A percentile compares a stretch with the other conserved stretches of the same genome.
These are phyloP conservation scores for Globisporangium iwayamae DNA, from an alignment of 352 stramenopile genomes.

Conservation along the genomic window DNA sequence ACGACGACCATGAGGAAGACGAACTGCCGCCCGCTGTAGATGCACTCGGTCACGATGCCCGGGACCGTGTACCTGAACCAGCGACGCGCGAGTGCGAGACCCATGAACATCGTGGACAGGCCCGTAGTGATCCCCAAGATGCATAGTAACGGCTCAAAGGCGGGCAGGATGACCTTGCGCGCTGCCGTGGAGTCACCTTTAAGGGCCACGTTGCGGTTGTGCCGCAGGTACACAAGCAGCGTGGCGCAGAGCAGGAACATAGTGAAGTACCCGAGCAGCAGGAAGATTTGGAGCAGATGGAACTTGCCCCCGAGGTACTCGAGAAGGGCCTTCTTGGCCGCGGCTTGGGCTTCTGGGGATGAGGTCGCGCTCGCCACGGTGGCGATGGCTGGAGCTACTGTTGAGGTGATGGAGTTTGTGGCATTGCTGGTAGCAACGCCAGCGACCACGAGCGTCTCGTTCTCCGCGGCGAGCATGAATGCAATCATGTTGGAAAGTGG, in stretches of 20 bases:
- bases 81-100: neutral
- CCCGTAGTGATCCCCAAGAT: slow-evolving; percentile 8
- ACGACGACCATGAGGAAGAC: slow-evolving; percentile 5
- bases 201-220: slow-evolving; percentile 34
- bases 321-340: neutral
- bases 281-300: slow-evolving; percentile 6
- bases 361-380: neutral
- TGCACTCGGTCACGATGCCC: slow-evolving; percentile 14
- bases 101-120: slow-evolving; percentile 1
- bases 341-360: neutral
- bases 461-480: slow-evolving; percentile 4
- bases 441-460: neutral
- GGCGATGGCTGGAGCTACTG: neutral
- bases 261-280: slow-evolving; percentile 4
- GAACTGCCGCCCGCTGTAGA: slow-evolving; percentile 30
- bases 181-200: slow-evolving; percentile 36
- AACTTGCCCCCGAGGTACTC: slow-evolving; percentile 13
- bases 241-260: slow-evolving; percentile 8
- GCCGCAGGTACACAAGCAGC: slow-evolving; percentile 44
- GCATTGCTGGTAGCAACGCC: neutral
- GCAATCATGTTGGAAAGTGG: slow-evolving; percentile 2
- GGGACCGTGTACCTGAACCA: slow-evolving; percentile 8
- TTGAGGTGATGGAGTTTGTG: neutral
- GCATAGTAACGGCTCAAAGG: slow-evolving; percentile 65
- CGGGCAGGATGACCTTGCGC: slow-evolving; percentile 46